A percentile compares a stretch with the other conserved stretches of the same genome.
Conservation (phyloP, 1,284 basidiomycete genomes). For the Malassezia dermatis region DNA sequence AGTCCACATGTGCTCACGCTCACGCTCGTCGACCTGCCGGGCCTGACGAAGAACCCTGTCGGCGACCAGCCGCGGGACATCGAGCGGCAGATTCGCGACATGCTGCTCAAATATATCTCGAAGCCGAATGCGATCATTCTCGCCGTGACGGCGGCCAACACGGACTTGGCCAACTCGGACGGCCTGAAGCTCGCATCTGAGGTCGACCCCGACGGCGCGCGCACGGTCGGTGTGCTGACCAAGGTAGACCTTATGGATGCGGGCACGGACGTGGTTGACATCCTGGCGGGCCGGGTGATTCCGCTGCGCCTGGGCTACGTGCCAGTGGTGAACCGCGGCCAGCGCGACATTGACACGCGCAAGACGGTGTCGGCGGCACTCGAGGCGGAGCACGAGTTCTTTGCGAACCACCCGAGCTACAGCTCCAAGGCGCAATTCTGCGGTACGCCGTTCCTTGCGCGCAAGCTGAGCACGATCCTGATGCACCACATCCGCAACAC, state of each 20-base stretch:
- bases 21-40: constrained; percentile 91
- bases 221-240: constrained; percentile 94
- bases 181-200: constrained; percentile 91
- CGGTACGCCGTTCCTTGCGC: constrained; percentile 90
- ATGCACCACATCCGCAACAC: constrained; percentile 97
- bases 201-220: constrained; percentile 84
- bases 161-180: constrained; percentile 95
- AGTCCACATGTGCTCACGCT: constrained; percentile 92
- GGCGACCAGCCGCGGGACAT: constrained; percentile 96
- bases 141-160: constrained; percentile 90
- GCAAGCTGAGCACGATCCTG: constrained; percentile 93
- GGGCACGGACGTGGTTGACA: constrained; percentile 95
- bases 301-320: constrained; percentile 91
- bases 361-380: constrained; percentile 75
- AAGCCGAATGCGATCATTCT: constrained; percentile 74
- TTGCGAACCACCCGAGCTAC: constrained; percentile 85
- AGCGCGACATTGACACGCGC: constrained; percentile 79
- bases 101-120: constrained; percentile 90
- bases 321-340: constrained; percentile 91
- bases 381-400: constrained; percentile 80
- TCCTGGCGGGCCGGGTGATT: constrained; percentile 87
- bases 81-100: constrained; percentile 92
- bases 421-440: constrained; percentile 88
- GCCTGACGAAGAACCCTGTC: constrained; percentile 87
- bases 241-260: constrained; percentile 97